Conservation (phyloP, 495 filamentous ascomycete species). For the Stereocaulon alpinum region DNA sequence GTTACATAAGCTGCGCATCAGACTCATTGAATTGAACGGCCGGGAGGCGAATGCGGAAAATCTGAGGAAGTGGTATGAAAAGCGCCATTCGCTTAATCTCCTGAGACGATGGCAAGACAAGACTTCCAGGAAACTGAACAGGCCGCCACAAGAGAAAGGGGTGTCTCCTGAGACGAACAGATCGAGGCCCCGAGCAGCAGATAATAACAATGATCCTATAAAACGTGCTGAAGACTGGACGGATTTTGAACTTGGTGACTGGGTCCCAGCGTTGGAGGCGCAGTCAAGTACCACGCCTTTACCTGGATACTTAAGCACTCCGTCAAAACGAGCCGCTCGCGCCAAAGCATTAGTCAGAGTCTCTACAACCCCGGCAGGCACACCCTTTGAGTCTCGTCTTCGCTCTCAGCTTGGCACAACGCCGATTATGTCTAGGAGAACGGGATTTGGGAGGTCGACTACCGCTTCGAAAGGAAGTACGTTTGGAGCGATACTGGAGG, state of each 20-base stretch:
- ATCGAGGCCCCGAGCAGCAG: conserved; percentile 2
- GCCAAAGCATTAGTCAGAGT: conserved; percentile 40
- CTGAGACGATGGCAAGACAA: conserved; percentile 50
- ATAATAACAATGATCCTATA: conserved; percentile 13
- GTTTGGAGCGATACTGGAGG: conserved; percentile 20
- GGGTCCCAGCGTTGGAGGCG: conserved; percentile 30
- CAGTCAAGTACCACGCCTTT: conserved; percentile 35
- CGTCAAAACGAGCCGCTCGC: conserved; percentile 46
- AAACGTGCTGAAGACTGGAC: conserved; percentile 29
- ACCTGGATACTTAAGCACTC: conserved; percentile 46
- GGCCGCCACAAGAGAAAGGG: conserved; percentile 12
- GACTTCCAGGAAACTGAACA: conserved; percentile 29
- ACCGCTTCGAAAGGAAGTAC: conserved; percentile 6
- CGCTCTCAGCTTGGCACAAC: conserved; percentile 15
- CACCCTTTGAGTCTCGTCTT: conserved; percentile 19
- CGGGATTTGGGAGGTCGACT: conserved; percentile 18
- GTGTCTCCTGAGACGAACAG: conserved; percentile 5
- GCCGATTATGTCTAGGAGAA: conserved; percentile 9
- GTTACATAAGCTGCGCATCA: conserved; percentile 42
- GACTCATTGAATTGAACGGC: conserved; percentile 40
- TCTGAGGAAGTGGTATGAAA: conserved; percentile 46
- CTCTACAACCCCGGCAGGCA: conserved; percentile 41
- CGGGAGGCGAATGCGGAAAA: conserved; percentile 39
- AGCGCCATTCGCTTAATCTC: conserved; percentile 44
- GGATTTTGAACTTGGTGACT: conserved; percentile 39